phyloP scores from a whole-genome alignment of 352 stramenopile species.

The Phytophthora tubulina region DNA sequence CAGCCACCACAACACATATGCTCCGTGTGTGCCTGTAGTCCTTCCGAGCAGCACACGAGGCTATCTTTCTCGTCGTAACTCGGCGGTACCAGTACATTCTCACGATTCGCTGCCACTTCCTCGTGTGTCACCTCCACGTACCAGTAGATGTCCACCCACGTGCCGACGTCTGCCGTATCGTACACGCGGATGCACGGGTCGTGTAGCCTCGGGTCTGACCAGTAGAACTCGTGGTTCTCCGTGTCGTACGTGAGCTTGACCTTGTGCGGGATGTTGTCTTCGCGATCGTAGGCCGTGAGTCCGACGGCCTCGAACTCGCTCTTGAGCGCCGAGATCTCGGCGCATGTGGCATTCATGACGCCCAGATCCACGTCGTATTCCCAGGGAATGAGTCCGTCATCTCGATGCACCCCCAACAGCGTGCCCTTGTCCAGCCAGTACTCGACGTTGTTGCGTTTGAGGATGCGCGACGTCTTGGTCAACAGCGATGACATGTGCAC shows the following conservation, averaged over 20 bases:
- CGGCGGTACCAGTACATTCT: conserved; percentile 64
- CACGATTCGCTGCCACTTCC: conserved; percentile 51
- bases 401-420: conserved; percentile 72
- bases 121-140: conserved; percentile 69
- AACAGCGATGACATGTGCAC: conserved; percentile 72
- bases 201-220: conserved; percentile 76
- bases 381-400: conserved; percentile 80
- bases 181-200: conserved; percentile 85
- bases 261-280: conserved; percentile 82
- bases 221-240: conserved; percentile 86
- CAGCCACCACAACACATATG: conserved; percentile 84
- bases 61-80: conserved; percentile 72
- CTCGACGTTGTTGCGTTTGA: conserved; percentile 74
- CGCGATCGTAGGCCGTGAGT: conserved; percentile 73
- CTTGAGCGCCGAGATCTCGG: conserved; percentile 75
- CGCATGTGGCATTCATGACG: conserved; percentile 79
- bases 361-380: conserved; percentile 87
- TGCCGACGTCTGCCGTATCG: conserved; percentile 61
- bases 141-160: conserved; percentile 88
- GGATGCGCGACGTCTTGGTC: conserved; percentile 70
- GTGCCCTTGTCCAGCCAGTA: conserved; percentile 89
- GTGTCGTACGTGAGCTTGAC: conserved; percentile 88
- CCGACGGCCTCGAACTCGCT: conserved; percentile 65
- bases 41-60: conserved; percentile 79
- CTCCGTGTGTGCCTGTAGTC: conserved; percentile 65